These are phyloP conservation scores for Wickerhamiella musiphila DNA, from an alignment of 805 yeast genomes.

Conservation along the genomic window DNA sequence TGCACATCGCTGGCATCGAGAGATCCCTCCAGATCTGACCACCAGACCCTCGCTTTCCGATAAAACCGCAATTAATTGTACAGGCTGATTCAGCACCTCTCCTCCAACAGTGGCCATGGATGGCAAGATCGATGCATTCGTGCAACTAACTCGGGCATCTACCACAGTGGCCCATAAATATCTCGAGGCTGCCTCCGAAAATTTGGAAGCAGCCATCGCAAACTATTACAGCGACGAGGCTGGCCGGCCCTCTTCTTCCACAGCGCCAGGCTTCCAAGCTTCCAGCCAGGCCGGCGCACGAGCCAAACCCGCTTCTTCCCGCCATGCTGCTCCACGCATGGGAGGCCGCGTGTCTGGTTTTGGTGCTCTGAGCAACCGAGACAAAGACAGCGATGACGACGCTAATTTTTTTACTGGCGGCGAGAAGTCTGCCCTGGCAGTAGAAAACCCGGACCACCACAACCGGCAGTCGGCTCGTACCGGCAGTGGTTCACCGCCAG, in stretches of 20 bases:
- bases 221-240: neutral
- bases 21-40: no score
- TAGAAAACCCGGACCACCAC: slow-evolving; percentile 41
- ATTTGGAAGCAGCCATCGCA: neutral
- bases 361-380: slow-evolving; percentile 14
- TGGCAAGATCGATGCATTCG: neutral
- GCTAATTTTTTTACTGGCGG: slow-evolving; percentile 38
- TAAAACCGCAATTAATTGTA: no score
- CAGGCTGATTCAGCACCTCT: no score
- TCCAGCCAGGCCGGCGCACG: no score
- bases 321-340: slow-evolving; percentile 5
- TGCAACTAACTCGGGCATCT: neutral
- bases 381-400: slow-evolving; percentile 12
- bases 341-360: slow-evolving; percentile 19
- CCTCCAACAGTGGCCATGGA: neutral
- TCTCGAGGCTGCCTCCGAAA: neutral
- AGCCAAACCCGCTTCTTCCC: no score
- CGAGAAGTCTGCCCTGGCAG: slow-evolving; percentile 60
- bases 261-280: no score
- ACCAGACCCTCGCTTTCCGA: no score
- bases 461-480: slow-evolving; percentile 7
- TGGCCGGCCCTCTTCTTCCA: no score
- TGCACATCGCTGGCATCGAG: no score
- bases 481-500: no score
- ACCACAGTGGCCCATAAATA: neutral